Base-by-base conservation (phyloP, 345 rosid genomes). In the Gossypium stocksii region DNA sequence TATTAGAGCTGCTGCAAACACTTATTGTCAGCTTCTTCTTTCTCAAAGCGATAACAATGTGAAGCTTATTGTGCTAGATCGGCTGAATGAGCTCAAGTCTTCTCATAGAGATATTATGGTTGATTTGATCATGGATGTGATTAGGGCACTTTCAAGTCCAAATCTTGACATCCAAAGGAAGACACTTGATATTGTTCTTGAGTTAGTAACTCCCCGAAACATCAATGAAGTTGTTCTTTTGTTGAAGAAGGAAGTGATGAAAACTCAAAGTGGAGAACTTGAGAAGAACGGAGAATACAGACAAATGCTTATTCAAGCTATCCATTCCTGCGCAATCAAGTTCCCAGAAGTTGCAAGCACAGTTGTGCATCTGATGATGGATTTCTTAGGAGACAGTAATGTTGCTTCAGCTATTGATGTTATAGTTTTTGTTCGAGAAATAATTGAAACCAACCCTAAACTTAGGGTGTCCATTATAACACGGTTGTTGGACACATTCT, bases 21-120 rank as follows among this genome's bases (percentile, higher is more conserved):
- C 93, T 22, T 90, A 88, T 76, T 81, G 90, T 59, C 96, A 90
- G 86, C 91, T 90, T 67, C 86, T 90, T 78, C 77, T 83, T 51
- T 89, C 96, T n/a, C 93, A 90, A 79, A 90, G 96, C 73, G 96
- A 90, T 61, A 90, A 90, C 84, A 90, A 90, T 76, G 91, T 90
- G 67, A 90, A 90, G 82, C 91, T 90, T 70, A 90, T 90, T 70
- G 88, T 89, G 74, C 93, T 90, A 58, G 96, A 90, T 80, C 80
- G 88, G 45, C 80, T 90, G 73, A 89, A 86, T 66, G 91, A 89
- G 81, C 96, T 89, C 48, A 89, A 84, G 83, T 78, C 80, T 61
- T 84, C 86, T 19, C 93, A 87, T 64, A 81, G 93, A 56, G 96
- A 90, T 8, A 82, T 89, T 62, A 85, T 90, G 91, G 90, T 87